Base-by-base conservation (phyloP, 768 basidiomycete species). In the Plicaturopsis crispa region DNA sequence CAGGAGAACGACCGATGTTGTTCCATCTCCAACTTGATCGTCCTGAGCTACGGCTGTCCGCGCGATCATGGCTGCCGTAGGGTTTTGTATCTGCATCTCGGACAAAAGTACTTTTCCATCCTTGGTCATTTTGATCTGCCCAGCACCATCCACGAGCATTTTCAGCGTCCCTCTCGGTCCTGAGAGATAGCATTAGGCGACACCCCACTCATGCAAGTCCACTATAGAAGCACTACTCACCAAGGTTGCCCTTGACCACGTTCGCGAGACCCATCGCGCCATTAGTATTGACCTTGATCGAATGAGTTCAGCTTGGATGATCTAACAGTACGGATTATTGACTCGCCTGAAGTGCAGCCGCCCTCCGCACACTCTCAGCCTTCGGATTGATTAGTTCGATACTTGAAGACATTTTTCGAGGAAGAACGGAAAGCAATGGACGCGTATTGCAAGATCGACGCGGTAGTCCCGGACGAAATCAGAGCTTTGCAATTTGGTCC, bases 71-170 rank as follows among this genome's bases (percentile, higher is more conserved):
- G 96, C 93, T 13, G 96, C 96, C 3, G 96, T 98, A 21, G 96
- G 96, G 60, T 99, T 98, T 65, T 89, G 86, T 51, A 99, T 99
- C 67, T 98, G 96, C 96, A 99, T 99, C 67, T 99, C 96, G 30
- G 92, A 94, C 42, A 99, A 72, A 40, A 99, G 66, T 30, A 97
- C 94, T 67, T 99, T 99, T 46, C 96, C 96, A 55, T 98, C 96
- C 71, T 98, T 99, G 47, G 96, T 98, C 88, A 99, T 93, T 75
- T 98, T 99, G 62, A 99, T 93, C 66, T 92, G 88, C 7, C 96
- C 96, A 11, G 93, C 73, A 40, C 96, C 96, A 62, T 98, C 96
- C 31, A 99, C 96, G 37, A 99, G 80, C 94, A 99, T 98, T 72
- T 99, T 99, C 49, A 97, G 75, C 0, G 96, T 98, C 42, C 96